Percentiles rank a stretch among this genome's conserved stretches.
Conservation (phyloP, 345 rosid species). For the Cardiospermum halicacabum region DNA sequence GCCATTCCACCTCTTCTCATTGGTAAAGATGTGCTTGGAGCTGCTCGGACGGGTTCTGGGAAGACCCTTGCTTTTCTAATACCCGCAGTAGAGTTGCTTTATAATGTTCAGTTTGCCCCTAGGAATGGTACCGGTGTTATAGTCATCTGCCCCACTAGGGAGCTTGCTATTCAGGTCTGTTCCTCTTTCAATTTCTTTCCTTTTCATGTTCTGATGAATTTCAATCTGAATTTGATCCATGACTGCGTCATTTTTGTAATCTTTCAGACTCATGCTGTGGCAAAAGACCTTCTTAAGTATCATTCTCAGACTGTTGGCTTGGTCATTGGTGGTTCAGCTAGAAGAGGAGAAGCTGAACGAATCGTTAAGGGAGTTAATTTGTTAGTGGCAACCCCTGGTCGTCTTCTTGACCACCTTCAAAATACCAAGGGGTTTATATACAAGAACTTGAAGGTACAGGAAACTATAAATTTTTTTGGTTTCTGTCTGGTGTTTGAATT, state of each 20-base stretch:
- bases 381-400: conserved; percentile 95
- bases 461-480: neutral
- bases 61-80: conserved; percentile 91
- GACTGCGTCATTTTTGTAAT: conserved; percentile 10
- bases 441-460: conserved; percentile 73
- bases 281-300: conserved; percentile 81
- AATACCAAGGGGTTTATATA: conserved; percentile 79
- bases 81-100: conserved; percentile 85
- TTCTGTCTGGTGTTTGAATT: neutral
- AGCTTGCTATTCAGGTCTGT: conserved; percentile 94
- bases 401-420: conserved; percentile 96
- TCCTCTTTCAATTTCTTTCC: neutral
- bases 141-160: conserved; percentile 94
- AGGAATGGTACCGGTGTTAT: conserved; percentile 82
- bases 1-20: conserved; percentile 68
- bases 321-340: conserved; percentile 88
- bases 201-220: neutral
- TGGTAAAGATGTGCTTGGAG: conserved; percentile 97
- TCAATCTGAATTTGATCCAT: neutral
- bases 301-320: conserved; percentile 82
- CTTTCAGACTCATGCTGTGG: conserved; percentile 82
- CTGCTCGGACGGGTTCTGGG: conserved; percentile 98
- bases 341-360: conserved; percentile 82
- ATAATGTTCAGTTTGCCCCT: conserved; percentile 59
- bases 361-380: conserved; percentile 78